phyloP scores from a whole-genome alignment of 148 eudicot genomes.

The Euryodendron excelsum region DNA sequence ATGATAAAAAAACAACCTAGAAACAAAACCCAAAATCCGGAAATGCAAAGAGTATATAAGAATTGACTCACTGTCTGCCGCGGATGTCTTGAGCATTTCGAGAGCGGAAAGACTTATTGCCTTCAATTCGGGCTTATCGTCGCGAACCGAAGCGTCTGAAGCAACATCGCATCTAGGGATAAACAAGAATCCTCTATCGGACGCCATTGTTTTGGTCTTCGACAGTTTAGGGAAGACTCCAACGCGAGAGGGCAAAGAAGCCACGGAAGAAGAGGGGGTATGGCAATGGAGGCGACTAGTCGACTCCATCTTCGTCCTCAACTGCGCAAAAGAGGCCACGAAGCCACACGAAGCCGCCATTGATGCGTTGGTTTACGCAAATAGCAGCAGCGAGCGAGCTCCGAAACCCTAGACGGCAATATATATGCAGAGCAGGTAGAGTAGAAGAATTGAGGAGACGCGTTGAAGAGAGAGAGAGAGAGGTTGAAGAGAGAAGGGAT shows the following conservation, averaged over 20 bases:
- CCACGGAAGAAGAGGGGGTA: neutral
- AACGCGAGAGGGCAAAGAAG: conserved; percentile 11
- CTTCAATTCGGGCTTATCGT: conserved; percentile 15
- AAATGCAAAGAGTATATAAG: neutral
- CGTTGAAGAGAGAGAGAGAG: neutral
- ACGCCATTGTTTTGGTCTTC: neutral
- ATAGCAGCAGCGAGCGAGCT: neutral
- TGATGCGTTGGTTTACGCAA: neutral
- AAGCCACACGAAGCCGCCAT: conserved; percentile 13
- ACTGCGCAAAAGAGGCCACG: neutral
- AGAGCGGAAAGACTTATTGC: conserved; percentile 31
- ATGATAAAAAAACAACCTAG: neutral
- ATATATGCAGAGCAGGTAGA: neutral
- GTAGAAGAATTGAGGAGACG: neutral
- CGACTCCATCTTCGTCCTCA: neutral
- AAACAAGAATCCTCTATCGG: neutral
- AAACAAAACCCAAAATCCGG: neutral
- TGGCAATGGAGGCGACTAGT: neutral
- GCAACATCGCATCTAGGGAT: conserved; percentile 28
- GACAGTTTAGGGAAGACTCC: neutral
- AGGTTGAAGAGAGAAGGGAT: neutral
- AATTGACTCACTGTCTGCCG: conserved; percentile 38
- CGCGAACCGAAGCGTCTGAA: conserved; percentile 15
- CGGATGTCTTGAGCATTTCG: conserved; percentile 35
- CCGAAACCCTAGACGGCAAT: neutral